Evolutionary conservation across 257 asterid species (phyloP).

Genomic region (Anisodus tanguticus): DNA sequence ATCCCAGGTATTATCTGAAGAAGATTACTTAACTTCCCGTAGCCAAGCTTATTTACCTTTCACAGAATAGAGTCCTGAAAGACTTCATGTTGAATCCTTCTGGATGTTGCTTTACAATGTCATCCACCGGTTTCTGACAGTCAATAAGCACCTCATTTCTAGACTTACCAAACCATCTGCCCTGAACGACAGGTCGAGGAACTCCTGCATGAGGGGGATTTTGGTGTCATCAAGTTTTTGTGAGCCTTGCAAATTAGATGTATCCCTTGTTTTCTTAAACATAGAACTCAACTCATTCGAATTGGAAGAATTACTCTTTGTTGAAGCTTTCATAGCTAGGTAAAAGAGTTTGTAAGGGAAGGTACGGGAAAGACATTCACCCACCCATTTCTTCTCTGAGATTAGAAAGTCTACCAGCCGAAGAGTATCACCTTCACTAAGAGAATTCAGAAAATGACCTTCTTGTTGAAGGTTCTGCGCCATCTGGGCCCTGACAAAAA

Average conservation of each 20-base stretch:
- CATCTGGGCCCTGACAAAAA: conserved; percentile 55
- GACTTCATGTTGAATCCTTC: conserved; percentile 62
- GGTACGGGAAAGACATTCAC: conserved; percentile 45
- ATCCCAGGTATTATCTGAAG: conserved; percentile 65
- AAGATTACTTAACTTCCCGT: conserved; percentile 56
- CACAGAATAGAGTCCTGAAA: conserved; percentile 64
- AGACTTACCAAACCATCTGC: conserved; percentile 49
- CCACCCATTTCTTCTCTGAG: conserved; percentile 81
- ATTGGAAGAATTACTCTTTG: conserved; percentile 30
- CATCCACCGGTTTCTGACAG: conserved; percentile 64
- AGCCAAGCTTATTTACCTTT: conserved; percentile 67
- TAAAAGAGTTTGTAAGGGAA: conserved; percentile 57
- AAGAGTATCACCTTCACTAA: conserved; percentile 56
- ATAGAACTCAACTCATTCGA: conserved; percentile 57
- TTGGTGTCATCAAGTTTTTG: conserved; percentile 44
- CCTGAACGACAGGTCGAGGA: conserved; percentile 39
- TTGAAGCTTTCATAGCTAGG: conserved; percentile 38
- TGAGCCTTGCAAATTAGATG: conserved; percentile 23
- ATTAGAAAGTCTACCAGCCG: conserved; percentile 67
- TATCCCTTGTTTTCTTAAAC: conserved; percentile 37
- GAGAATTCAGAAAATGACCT: conserved; percentile 64
- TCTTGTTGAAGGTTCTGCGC: conserved; percentile 52
- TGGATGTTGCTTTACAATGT: conserved; percentile 64
- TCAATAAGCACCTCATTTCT: conserved; percentile 56
- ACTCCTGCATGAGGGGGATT: conserved; percentile 59